Percentiles rank a stretch among this genome's conserved stretches.
phyloP scores from a whole-genome alignment of 805 yeast species.

The Gaillardinia entomophila region DNA sequence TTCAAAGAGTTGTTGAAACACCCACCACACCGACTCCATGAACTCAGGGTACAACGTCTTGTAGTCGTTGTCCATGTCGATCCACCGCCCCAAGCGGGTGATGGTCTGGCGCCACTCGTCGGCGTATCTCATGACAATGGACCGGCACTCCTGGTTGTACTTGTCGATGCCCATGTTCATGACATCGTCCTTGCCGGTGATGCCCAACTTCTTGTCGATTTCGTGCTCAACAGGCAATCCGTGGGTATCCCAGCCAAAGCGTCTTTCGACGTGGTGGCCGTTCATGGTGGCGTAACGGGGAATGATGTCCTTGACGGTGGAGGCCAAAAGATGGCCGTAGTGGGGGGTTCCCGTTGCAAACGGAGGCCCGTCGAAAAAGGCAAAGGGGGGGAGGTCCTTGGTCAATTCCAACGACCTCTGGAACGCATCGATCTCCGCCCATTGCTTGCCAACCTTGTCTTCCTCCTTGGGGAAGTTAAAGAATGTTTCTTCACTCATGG shows the following conservation, averaged over 20 bases:
- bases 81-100: constrained; percentile 97
- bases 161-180: constrained; percentile 89
- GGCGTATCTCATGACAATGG: constrained; percentile 96
- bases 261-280: constrained; percentile 91
- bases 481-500: constrained; percentile 26
- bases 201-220: constrained; percentile 94
- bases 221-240: constrained; percentile 98
- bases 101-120: constrained; percentile 91
- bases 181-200: constrained; percentile 91
- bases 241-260: constrained; percentile 99
- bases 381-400: constrained; percentile 78
- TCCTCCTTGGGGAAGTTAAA: constrained; percentile 82
- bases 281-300: constrained; percentile 98
- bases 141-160: constrained; percentile 90
- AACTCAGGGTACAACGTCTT: constrained; percentile 92
- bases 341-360: constrained; percentile 99
- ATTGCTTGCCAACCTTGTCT: constrained; percentile 67
- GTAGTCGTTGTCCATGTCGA: constrained; percentile 97
- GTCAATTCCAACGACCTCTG: constrained; percentile 78
- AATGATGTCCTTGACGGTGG: constrained; percentile 94
- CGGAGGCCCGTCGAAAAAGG: constrained; percentile 98
- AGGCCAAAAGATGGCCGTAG: constrained; percentile 95
- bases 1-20: constrained; percentile 78
- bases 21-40: constrained; percentile 99
- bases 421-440: constrained; percentile 96